phyloP scores from a whole-genome alignment of 2,329 filamentous ascomycete genomes.

The Akanthomyces lecanii region DNA sequence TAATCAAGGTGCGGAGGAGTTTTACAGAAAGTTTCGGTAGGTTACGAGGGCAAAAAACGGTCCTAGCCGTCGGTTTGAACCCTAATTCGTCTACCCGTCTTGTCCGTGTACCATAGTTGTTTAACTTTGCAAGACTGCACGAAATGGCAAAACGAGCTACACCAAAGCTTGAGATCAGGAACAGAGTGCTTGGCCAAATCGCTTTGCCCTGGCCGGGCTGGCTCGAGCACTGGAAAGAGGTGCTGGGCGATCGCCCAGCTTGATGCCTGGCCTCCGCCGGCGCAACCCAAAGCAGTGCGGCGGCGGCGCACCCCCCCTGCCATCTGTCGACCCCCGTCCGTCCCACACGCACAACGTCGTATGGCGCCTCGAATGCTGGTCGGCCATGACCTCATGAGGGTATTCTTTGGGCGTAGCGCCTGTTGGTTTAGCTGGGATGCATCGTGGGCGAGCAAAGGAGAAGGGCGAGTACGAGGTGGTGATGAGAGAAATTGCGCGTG shows the following conservation, averaged over 20 bases:
- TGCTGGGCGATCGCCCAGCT: neutral
- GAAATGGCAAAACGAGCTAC: neutral
- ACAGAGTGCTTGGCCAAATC: neutral
- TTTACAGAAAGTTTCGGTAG: too few species aligned
- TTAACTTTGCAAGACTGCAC: neutral
- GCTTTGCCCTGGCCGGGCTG: neutral
- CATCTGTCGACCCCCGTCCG: neutral
- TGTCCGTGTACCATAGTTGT: neutral
- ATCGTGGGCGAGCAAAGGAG: neutral
- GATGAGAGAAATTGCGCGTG: neutral
- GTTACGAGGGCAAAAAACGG: neutral
- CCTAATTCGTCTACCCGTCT: neutral
- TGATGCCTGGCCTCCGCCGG: conserved; percentile 4
- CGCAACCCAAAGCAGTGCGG: neutral
- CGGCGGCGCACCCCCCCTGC: neutral
- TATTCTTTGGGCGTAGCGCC: neutral
- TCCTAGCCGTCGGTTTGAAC: neutral
- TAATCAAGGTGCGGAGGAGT: neutral
- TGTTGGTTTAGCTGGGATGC: neutral
- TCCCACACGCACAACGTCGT: conserved; percentile 6
- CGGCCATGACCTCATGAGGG: neutral
- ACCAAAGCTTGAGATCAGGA: neutral
- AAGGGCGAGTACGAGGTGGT: neutral
- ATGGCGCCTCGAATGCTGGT: neutral
- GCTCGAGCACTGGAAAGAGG: neutral